Conservation (phyloP, 176 grass and related monocot genomes). For the Poa annua region DNA sequence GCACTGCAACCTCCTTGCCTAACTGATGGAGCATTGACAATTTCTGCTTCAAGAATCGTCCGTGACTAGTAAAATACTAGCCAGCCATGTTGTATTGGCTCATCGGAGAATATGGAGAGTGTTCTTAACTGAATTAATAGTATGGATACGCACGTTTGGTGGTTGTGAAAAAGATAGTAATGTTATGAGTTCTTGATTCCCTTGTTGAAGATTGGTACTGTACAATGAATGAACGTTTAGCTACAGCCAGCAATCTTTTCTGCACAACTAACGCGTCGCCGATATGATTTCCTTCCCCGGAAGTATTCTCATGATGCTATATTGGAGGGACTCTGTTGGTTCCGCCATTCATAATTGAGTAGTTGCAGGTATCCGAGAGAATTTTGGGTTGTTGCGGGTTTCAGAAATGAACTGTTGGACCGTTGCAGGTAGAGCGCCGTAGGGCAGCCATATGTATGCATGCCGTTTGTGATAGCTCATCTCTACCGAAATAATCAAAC, state of each 20-base stretch:
- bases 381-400: neutral
- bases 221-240: neutral
- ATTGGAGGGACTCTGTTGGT: no score
- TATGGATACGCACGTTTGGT: no score
- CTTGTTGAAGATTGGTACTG: neutral
- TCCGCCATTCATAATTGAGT: neutral
- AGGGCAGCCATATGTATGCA: constrained; percentile 6
- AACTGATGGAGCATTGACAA: constrained; percentile 34
- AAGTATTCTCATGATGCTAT: neutral
- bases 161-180: no score
- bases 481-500: neutral
- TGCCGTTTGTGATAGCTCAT: neutral
- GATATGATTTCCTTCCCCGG: constrained; percentile 10
- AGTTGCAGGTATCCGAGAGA: no score
- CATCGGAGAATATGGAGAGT: neutral
- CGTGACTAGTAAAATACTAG: neutral
- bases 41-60: neutral
- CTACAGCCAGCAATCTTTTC: neutral
- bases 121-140: neutral
- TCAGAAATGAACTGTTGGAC: neutral
- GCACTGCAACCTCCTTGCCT: constrained; percentile 12
- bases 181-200: neutral
- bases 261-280: neutral
- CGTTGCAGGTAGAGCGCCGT: constrained; percentile 34
- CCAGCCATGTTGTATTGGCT: neutral